These are phyloP conservation scores for Dysphania ambrosioides DNA, from an alignment of 148 eudicot genomes.

Conservation along the genomic window DNA sequence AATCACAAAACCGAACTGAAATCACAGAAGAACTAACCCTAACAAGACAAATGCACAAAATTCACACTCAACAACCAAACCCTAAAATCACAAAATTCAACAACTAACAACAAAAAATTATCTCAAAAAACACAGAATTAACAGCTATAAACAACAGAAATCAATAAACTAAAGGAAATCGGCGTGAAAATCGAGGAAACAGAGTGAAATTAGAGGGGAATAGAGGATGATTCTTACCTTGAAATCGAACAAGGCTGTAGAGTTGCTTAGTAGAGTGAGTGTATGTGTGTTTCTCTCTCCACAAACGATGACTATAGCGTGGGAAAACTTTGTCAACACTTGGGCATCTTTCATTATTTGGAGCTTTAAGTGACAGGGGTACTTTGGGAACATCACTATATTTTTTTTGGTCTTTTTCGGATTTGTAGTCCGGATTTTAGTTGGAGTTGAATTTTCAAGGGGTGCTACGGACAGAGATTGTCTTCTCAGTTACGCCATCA, in stretches of 20 bases:
- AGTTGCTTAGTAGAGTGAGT: slow-evolving; percentile 12
- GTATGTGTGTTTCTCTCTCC: slow-evolving; percentile 15
- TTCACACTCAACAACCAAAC: slow-evolving; percentile 20
- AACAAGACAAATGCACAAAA: not conserved
- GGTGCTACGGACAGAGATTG: not conserved
- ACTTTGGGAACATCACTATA: slow-evolving; percentile 23
- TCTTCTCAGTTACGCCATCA: no score
- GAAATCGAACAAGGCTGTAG: slow-evolving; percentile 18
- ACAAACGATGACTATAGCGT: not conserved
- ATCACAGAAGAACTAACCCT: not conserved
- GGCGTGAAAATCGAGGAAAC: slow-evolving; percentile 14
- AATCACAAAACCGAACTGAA: slow-evolving; percentile 9
- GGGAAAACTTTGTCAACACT: slow-evolving; percentile 3
- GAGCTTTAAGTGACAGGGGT: not conserved
- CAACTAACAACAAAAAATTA: not conserved
- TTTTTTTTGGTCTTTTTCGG: slow-evolving; percentile 35
- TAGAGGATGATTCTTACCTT: slow-evolving; percentile 21
- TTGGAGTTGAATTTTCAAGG: slow-evolving; percentile 30
- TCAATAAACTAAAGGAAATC: slow-evolving; percentile 8
- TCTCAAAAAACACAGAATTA: not conserved
- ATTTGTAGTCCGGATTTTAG: slow-evolving; percentile 52
- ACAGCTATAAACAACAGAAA: not conserved
- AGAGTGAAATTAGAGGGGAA: slow-evolving; percentile 33
- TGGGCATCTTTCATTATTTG: slow-evolving; percentile 9
- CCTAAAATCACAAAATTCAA: slow-evolving; percentile 32